A percentile compares a stretch with the other conserved stretches of the same genome.
Conservation (phyloP, 2,329 filamentous ascomycete species). For the Aspergillus floridensis region DNA sequence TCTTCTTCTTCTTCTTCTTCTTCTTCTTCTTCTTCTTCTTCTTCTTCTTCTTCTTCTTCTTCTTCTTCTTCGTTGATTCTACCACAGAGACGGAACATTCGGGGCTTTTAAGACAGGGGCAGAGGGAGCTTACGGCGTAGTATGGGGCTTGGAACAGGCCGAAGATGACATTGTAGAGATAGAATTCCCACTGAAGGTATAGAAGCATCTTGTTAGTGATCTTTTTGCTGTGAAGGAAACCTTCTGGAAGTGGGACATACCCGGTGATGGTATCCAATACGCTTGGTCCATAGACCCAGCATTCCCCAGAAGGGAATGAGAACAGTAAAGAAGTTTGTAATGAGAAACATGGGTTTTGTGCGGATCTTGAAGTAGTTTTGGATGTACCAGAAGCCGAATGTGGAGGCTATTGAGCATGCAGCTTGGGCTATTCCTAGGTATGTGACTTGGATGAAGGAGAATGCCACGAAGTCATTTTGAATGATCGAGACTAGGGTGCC, state of each 20-base stretch:
- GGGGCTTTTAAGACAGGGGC: neutral
- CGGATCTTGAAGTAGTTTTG: slow-evolving; percentile 42
- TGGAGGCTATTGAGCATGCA: slow-evolving; percentile 38
- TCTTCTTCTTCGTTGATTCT: neutral
- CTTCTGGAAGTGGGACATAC: slow-evolving; percentile 15
- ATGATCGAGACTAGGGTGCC: slow-evolving; percentile 41
- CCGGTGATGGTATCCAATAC: slow-evolving; percentile 41
- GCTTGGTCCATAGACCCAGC: slow-evolving; percentile 41
- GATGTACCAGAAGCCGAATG: slow-evolving; percentile 45
- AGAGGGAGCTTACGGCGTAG: slow-evolving; percentile 32
- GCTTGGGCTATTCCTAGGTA: slow-evolving; percentile 44
- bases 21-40: too few species aligned
- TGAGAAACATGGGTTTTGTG: slow-evolving; percentile 44
- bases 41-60: too few species aligned
- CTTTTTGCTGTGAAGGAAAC: neutral
- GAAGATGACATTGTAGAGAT: slow-evolving; percentile 45
- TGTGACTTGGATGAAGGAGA: slow-evolving; percentile 43
- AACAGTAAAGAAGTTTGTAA: slow-evolving; percentile 43
- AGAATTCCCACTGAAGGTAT: slow-evolving; percentile 39
- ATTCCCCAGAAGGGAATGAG: slow-evolving; percentile 45
- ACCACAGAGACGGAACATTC: too few species aligned
- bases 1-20: too few species aligned
- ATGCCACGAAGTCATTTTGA: slow-evolving; percentile 41
- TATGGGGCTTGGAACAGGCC: slow-evolving; percentile 45
- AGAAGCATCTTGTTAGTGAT: neutral